Conservation (phyloP, 2,329 filamentous ascomycete species). For the Atkinsonella texensis region DNA sequence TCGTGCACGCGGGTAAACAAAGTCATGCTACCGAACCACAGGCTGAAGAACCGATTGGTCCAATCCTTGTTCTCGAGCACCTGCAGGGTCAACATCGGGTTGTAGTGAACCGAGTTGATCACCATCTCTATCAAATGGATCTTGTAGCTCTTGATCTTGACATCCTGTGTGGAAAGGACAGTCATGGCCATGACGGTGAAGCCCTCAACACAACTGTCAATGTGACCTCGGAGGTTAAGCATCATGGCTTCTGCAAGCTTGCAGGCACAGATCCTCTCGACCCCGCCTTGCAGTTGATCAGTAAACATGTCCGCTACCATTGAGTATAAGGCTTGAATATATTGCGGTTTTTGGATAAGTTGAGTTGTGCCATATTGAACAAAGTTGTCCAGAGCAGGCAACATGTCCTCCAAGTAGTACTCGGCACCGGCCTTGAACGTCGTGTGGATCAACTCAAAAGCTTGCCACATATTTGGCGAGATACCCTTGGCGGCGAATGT, state of each 20-base stretch:
- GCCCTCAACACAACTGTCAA: slow-evolving; percentile 77
- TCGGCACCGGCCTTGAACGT: slow-evolving; percentile 97
- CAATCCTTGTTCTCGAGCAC: slow-evolving; percentile 83
- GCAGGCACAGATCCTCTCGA: slow-evolving; percentile 93
- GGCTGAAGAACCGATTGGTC: slow-evolving; percentile 98
- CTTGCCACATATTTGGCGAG: slow-evolving; percentile 95
- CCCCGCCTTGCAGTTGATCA: slow-evolving; percentile 82
- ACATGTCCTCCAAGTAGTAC: slow-evolving; percentile 96
- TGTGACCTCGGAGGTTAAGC: slow-evolving; percentile 80
- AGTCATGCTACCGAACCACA: slow-evolving; percentile 96
- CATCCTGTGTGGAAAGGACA: slow-evolving; percentile 60
- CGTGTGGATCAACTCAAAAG: slow-evolving; percentile 90
- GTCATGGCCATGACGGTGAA: slow-evolving; percentile 87
- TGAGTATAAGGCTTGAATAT: slow-evolving; percentile 76
- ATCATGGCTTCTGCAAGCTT: slow-evolving; percentile 96
- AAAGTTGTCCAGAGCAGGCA: slow-evolving; percentile 95
- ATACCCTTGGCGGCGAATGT: slow-evolving; percentile 96
- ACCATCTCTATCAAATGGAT: slow-evolving; percentile 98
- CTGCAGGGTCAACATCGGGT: slow-evolving; percentile 71
- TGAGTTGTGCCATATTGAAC: slow-evolving; percentile 81
- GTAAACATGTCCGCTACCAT: slow-evolving; percentile 96
- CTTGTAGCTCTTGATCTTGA: slow-evolving; percentile 84
- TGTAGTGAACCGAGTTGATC: slow-evolving; percentile 97
- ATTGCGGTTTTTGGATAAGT: slow-evolving; percentile 71
- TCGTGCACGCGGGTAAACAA: slow-evolving; percentile 90